Conservation (phyloP, 306 rosid genomes). For the Medicago ruthenica region DNA sequence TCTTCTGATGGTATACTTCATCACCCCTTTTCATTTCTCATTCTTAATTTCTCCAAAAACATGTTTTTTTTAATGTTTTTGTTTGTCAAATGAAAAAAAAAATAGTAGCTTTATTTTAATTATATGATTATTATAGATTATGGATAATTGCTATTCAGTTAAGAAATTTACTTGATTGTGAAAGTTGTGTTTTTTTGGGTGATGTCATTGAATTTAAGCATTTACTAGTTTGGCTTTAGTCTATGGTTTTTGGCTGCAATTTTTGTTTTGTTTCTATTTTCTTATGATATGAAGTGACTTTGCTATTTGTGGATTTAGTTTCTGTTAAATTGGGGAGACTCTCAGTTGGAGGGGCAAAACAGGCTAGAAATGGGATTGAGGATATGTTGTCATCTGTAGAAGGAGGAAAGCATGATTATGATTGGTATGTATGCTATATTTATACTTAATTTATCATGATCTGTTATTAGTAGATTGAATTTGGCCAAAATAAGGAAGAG, state of each 20-base stretch:
- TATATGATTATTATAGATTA: not conserved
- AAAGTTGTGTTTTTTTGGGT: slow-evolving; percentile 11
- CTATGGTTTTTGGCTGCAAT: not conserved
- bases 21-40: not conserved
- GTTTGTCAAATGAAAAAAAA: not conserved
- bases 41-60: slow-evolving; percentile 19
- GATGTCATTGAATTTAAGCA: not conserved
- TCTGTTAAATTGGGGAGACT: slow-evolving; percentile 87
- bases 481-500: not conserved
- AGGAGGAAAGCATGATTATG: slow-evolving; percentile 95
- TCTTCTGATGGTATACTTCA: slow-evolving; percentile 76
- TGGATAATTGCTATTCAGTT: not conserved
- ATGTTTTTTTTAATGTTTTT: not conserved
- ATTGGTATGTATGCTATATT: slow-evolving; percentile 60
- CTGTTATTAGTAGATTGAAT: not conserved
- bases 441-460: not conserved
- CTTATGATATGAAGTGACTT: slow-evolving; percentile 31
- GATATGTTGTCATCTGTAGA: slow-evolving; percentile 82
- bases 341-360: slow-evolving; percentile 80
- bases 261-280: slow-evolving; percentile 14
- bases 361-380: slow-evolving; percentile 70
- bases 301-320: slow-evolving; percentile 50
- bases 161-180: slow-evolving; percentile 25
- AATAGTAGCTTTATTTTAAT: not conserved
- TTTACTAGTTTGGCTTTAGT: slow-evolving; percentile 5